phyloP scores from a whole-genome alignment of 768 basidiomycete genomes.

The Polyporus arcularius region DNA sequence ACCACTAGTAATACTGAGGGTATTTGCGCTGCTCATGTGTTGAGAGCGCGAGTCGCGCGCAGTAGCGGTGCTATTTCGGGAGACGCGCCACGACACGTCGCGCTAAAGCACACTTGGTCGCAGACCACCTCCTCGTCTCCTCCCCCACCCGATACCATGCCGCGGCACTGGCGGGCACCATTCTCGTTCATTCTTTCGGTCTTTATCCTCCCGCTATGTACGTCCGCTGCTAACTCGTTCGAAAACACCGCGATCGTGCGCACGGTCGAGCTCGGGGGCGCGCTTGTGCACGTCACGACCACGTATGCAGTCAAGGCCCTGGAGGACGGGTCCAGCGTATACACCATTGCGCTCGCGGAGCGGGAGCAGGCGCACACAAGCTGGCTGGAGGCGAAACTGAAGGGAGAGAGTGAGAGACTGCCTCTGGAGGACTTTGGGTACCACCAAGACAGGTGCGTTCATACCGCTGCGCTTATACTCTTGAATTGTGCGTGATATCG shows the following conservation, averaged over 20 bases:
- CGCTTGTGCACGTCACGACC: slow-evolving; percentile 85
- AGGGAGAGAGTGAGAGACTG: slow-evolving; percentile 63
- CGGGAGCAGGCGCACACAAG: slow-evolving; percentile 68
- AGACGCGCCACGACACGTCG: slow-evolving; percentile 22
- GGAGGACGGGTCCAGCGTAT: slow-evolving; percentile 57
- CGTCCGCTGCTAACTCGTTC: slow-evolving; percentile 55
- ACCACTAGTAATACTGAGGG: slow-evolving; percentile 2
- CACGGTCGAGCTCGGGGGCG: slow-evolving; percentile 86
- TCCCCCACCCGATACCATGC: slow-evolving; percentile 14
- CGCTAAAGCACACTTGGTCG: slow-evolving; percentile 19
- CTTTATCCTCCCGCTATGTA: slow-evolving; percentile 42
- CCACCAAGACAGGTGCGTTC: slow-evolving; percentile 54
- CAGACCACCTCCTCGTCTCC: slow-evolving; percentile 9
- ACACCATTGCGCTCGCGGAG: slow-evolving; percentile 66
- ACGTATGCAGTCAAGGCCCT: slow-evolving; percentile 83
- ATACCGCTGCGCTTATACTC: background rate
- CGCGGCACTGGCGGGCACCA: slow-evolving; percentile 21
- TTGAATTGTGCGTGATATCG: background rate
- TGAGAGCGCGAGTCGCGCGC: slow-evolving; percentile 3
- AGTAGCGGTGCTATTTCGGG: slow-evolving; percentile 13
- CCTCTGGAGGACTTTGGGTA: slow-evolving; percentile 49
- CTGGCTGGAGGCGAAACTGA: slow-evolving; percentile 80
- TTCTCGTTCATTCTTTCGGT: slow-evolving; percentile 46
- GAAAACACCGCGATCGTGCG: slow-evolving; percentile 91
- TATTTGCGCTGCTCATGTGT: background rate